phyloP scores from a whole-genome alignment of 129 eudicot species.

The Tanacetum coccineum region DNA sequence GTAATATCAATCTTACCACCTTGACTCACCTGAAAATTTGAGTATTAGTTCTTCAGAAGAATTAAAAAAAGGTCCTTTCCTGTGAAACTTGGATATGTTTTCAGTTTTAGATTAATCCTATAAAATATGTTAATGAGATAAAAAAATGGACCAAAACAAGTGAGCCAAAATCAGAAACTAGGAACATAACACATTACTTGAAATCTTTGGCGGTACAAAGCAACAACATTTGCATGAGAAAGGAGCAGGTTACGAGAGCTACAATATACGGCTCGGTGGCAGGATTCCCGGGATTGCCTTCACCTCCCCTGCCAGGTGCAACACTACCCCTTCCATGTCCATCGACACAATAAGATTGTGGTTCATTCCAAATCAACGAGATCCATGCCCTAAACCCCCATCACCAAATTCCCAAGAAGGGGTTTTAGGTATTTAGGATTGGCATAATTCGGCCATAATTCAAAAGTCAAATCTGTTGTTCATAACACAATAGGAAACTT shows the following conservation, averaged over 20 bases:
- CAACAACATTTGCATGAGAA: constrained; percentile 23
- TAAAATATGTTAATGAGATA: not conserved
- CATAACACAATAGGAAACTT: constrained; percentile 3
- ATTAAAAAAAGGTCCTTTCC: not conserved
- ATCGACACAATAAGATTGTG: constrained; percentile 17
- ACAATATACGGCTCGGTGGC: constrained; percentile 28
- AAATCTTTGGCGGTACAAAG: constrained; percentile 19
- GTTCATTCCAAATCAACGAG: constrained; percentile 33
- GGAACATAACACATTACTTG: constrained; percentile 16
- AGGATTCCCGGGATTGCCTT: constrained; percentile 23
- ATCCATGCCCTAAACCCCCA: constrained; percentile 32
- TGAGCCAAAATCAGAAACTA: not conserved
- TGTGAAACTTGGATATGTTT: not conserved
- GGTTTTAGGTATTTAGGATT: too few relatives aligned
- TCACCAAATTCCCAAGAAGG: constrained; percentile 37
- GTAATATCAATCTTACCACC: constrained; percentile 29
- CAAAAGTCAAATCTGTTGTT: constrained; percentile 17
- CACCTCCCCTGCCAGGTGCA: constrained; percentile 28
- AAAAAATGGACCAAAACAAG: not conserved
- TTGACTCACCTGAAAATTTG: constrained; percentile 23
- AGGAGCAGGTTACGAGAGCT: constrained; percentile 24
- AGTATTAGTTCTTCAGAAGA: not conserved
- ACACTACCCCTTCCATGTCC: constrained; percentile 21
- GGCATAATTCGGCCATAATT: constrained; percentile 30
- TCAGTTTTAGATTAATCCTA: not conserved